Base-by-base conservation (phyloP, 768 basidiomycete species). In the Boletus subcaerulescens region DNA sequence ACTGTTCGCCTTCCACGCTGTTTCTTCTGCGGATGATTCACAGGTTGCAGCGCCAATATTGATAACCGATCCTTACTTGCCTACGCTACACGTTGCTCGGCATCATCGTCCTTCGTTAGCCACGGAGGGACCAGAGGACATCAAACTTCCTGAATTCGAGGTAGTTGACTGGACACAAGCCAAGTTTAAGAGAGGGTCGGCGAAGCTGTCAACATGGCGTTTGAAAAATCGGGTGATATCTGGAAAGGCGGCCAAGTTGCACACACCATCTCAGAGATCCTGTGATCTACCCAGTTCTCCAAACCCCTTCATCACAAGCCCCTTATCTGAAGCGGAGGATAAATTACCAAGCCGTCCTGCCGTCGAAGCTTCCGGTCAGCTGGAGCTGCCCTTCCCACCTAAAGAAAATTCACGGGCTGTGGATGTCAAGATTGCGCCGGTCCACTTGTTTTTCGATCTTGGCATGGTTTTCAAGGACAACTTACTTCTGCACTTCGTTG, bases 361-460 rank as follows among this genome's bases (percentile, higher is more conserved):
- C 3, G 44, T 73, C 14, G 62, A 68, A 51, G 45, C 39, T 42
- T 59, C 42, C 35, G 45, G 64, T 45, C 47, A 35, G 18, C 20
- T 66, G 29, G 40, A 12, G 6, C 17, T 40, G 18, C 15, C 50
- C 2, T 52, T 29, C 20, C 12, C 52, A 33, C 41, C 54, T 14
- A 45, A 47, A 24, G 47, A 59, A 33, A 44, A 20, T 3, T 18
- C 55, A 48, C 20, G 41, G 32, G 48, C 56, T 55, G n/a, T 69
- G 36, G 63, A 73, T 5, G 47, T 83, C 32, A 73, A 78, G 29
- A 62, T 82, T 9, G 73, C 74, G 11, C 87, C 93, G 11, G 61
- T 95, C 11, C 92, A 93, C 63, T 40, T 89, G n/a, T 91, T 92
- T 63, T 48, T 90, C 26, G 91, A 95, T 66, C 72, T 91, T 44